phyloP scores from a whole-genome alignment of 1,139 yeast genomes.

The Diutina neorugosa region DNA sequence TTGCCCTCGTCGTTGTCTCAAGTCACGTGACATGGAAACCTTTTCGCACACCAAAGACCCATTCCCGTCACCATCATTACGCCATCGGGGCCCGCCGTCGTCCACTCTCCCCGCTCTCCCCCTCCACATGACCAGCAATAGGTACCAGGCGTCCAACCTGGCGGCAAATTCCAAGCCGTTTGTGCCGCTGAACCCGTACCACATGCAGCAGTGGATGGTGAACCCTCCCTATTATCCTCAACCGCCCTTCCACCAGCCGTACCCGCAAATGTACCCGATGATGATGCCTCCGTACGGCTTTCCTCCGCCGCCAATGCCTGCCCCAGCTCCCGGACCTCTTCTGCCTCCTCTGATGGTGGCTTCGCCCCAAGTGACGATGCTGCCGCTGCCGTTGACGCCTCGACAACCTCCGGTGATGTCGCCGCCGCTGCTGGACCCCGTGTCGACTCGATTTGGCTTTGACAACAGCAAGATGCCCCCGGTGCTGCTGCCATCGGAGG shows the following conservation, averaged over 20 bases:
- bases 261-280: not conserved
- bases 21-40: not conserved
- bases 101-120: not conserved
- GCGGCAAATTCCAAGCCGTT: conserved; percentile 3
- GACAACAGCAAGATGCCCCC: not conserved
- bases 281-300: not conserved
- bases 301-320: not conserved
- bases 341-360: not conserved
- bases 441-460: not conserved
- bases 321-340: not conserved
- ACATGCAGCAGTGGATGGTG: not conserved
- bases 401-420: not conserved
- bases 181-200: not conserved
- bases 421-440: not conserved
- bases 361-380: not conserved
- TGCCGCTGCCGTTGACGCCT: not conserved
- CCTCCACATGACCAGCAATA: not conserved
- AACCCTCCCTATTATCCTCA: not conserved
- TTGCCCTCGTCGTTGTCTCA: no score
- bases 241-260: not conserved
- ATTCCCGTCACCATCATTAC: not conserved
- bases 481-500: not conserved
- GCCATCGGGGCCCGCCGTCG: conserved; percentile 4
- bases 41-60: not conserved
- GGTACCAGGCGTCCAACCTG: conserved; percentile 3